Percentiles rank a stretch among this genome's conserved stretches.
phyloP scores from a whole-genome alignment of 306 rosid species.

The Dryas drummondii region DNA sequence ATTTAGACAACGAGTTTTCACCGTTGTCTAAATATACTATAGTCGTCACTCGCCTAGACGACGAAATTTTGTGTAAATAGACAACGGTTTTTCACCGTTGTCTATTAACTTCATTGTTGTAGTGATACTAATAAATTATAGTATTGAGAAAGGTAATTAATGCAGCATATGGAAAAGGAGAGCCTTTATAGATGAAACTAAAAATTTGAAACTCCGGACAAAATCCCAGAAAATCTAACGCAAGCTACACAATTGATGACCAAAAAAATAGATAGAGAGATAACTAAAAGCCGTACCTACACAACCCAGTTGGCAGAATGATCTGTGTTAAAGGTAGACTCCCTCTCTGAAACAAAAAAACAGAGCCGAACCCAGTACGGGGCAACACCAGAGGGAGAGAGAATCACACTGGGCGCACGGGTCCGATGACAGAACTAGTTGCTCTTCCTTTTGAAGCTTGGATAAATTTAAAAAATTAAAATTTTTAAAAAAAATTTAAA shows the following conservation, averaged over 20 bases:
- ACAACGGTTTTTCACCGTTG: no score
- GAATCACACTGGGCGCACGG: slow-evolving; percentile 1
- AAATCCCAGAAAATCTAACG: slow-evolving; percentile 18
- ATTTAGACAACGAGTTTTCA: no score
- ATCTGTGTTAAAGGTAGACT: background rate
- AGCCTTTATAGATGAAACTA: background rate
- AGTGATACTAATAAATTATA: background rate
- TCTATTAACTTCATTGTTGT: no score
- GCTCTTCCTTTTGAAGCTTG: slow-evolving; percentile 3
- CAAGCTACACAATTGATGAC: background rate
- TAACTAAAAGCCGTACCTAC: slow-evolving; percentile 1
- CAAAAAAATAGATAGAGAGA: background rate
- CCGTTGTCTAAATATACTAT: no score
- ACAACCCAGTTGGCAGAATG: background rate
- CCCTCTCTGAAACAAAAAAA: slow-evolving; percentile 21
- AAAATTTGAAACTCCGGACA: background rate
- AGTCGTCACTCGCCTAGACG: no score
- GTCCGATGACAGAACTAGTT: slow-evolving; percentile 22
- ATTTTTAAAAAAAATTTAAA: background rate
- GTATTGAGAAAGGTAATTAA: background rate
- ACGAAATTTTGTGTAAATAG: no score
- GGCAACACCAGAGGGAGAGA: slow-evolving; percentile 18
- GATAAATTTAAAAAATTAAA: background rate
- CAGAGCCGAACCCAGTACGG: slow-evolving; percentile 12
- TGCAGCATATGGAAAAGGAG: background rate